Evolutionary conservation across 129 eudicot genomes (phyloP), one percentile per base, ranked within the genome.

Genomic region (Glebionis coronaria): DNA sequence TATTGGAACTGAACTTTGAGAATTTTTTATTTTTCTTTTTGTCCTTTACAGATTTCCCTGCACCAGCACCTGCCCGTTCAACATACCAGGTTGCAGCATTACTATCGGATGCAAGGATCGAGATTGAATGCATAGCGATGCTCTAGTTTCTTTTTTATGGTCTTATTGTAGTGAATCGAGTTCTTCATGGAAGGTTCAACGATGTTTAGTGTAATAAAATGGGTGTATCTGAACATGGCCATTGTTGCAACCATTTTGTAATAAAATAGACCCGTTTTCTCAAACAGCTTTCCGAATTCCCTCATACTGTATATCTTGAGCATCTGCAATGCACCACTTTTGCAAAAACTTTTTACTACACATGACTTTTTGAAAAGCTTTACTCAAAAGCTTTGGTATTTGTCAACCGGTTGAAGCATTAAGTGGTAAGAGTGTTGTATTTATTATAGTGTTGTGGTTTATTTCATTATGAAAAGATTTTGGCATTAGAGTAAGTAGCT

Each of bases 41-140:
- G 4, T 38, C 6, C 27, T 11, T 69, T 78, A 73, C 87, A 92
- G 98, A 88, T 73, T 88, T 92, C 71, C 86, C 91, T 27, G 79
- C 91, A 31, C 92, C 95, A 55, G 95, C 96, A 31, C 98, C 98
- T 12, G 98, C 98, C 56, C 98, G 96, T 14, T 80, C 98, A 11
- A 92, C 98, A 2, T 92, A 85, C 75, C 98, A 92, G 83, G 98
- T 88, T 19, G 98, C 96, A 70, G 98, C 98, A 56, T 79, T 92
- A 57, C 98, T 96, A 15, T 14, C 86, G 84, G 87, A 80, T 78
- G 98, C 98, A 76, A 83, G 67, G 78, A 83, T 92, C 25, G 98
- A 92, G 71, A 80, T 92, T 12, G 98, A 92, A 57, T 88, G 98
- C 86, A 88, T 92, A 63, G 98, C 98, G 15, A 73, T 77, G 1